These are phyloP conservation scores for Priceomyces melissophilus DNA, from an alignment of 805 yeast species.

Conservation along the genomic window DNA sequence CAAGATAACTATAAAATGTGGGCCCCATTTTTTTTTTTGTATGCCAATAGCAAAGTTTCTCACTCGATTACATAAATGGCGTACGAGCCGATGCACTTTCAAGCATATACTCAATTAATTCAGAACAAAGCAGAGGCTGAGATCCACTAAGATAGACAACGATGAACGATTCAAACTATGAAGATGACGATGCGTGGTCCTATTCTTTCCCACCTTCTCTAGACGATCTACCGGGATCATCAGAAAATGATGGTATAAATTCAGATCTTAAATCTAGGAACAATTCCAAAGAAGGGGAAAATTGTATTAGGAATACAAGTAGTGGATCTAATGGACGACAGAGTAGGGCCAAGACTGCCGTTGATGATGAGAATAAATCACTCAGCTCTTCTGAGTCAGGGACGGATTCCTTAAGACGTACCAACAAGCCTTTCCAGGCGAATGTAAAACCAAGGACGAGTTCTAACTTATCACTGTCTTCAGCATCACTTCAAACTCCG, in stretches of 20 bases:
- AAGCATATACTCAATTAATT: too few relatives aligned
- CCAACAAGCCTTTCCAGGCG: not conserved
- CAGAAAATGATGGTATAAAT: not conserved
- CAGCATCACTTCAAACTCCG: conserved; percentile 31
- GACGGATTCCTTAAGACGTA: not conserved
- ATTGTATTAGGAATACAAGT: not conserved
- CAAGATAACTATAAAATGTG: too few relatives aligned
- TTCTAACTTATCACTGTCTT: conserved; percentile 12
- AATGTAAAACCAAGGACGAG: not conserved
- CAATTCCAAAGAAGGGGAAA: not conserved
- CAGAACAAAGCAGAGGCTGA: too few relatives aligned
- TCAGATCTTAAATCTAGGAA: not conserved
- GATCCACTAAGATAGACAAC: too few relatives aligned
- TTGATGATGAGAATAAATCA: conserved; percentile 3
- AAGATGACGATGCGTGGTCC: conserved; percentile 41
- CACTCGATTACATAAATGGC: not conserved
- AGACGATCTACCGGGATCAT: conserved; percentile 22
- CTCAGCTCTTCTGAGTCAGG: conserved; percentile 5
- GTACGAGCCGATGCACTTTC: too few relatives aligned
- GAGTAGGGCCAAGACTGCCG: not conserved
- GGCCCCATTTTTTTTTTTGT: not conserved
- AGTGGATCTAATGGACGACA: not conserved
- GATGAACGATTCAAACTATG: conserved; percentile 16
- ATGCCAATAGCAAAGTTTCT: not conserved
- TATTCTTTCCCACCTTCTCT: conserved; percentile 37